Conservation (phyloP, 2,329 filamentous ascomycete genomes). For the Fusarium luffae region DNA sequence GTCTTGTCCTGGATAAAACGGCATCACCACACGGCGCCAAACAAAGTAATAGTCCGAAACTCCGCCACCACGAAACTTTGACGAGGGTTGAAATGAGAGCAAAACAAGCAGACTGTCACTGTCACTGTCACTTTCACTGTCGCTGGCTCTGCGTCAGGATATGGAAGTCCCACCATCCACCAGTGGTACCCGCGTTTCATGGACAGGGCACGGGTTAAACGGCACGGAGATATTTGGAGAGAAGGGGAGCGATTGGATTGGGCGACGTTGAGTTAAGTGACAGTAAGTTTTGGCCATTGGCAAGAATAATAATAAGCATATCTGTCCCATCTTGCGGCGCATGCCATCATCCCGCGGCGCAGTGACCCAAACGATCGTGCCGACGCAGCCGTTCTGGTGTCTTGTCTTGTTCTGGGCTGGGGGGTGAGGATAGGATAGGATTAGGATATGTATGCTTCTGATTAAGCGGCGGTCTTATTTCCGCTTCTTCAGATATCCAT, state of each 20-base stretch:
- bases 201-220: slow-evolving; percentile 26
- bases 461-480: slow-evolving; percentile 28
- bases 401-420: slow-evolving; percentile 12
- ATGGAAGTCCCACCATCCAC: background rate
- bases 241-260: background rate
- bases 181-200: slow-evolving; percentile 33
- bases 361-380: slow-evolving; percentile 44
- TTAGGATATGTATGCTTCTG: background rate
- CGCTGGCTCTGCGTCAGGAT: background rate
- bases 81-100: slow-evolving; percentile 1
- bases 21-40: slow-evolving; percentile 42
- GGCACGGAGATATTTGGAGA: slow-evolving; percentile 18
- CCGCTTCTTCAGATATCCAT: slow-evolving; percentile 2
- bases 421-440: slow-evolving; percentile 9
- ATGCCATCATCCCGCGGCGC: slow-evolving; percentile 45
- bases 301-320: slow-evolving; percentile 45
- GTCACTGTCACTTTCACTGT: background rate
- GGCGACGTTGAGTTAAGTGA: slow-evolving; percentile 12
- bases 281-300: slow-evolving; percentile 10
- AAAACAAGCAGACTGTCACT: background rate
- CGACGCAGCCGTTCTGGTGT: slow-evolving; percentile 42
- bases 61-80: slow-evolving; percentile 32
- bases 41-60: slow-evolving; percentile 33
- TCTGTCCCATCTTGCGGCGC: slow-evolving; percentile 43
- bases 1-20: slow-evolving; percentile 44